Percentiles rank a stretch among this genome's conserved stretches.
Evolutionary conservation across 2,329 filamentous ascomycete species (phyloP).

Genomic region (Cercospora zeae-maydis): DNA sequence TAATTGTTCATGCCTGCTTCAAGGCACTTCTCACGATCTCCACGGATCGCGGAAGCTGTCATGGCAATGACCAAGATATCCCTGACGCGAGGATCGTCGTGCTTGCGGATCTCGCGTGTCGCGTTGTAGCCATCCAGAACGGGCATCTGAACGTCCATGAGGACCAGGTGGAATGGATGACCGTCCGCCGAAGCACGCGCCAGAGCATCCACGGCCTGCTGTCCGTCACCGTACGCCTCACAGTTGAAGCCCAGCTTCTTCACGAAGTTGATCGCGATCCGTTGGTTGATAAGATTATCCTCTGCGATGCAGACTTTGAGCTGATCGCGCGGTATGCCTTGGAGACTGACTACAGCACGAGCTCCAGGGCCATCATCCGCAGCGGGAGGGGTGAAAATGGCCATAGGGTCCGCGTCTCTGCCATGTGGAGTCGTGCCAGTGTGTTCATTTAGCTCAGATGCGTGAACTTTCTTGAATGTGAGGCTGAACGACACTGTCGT

Average conservation of each 20-base stretch:
- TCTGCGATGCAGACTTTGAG: conserved; percentile 90
- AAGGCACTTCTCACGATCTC: conserved; percentile 91
- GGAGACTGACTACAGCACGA: conserved; percentile 58
- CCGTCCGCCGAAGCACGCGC: conserved; percentile 67
- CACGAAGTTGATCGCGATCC: conserved; percentile 88
- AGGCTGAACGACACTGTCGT: conserved; percentile 76
- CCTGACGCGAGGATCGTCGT: conserved; percentile 70
- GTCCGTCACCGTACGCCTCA: conserved; percentile 84
- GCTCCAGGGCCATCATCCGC: conserved; percentile 40
- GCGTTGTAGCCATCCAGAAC: conserved; percentile 90
- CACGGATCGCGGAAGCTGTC: conserved; percentile 92
- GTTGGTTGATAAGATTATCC: conserved; percentile 91
- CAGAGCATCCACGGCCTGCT: conserved; percentile 83
- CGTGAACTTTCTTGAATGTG: conserved; percentile 75
- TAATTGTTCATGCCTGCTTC: conserved; percentile 98
- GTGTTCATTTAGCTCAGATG: conserved; percentile 39
- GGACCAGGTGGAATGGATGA: conserved; percentile 78
- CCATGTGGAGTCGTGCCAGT: conserved; percentile 24
- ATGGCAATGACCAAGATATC: conserved; percentile 92
- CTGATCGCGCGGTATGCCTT: conserved; percentile 68
- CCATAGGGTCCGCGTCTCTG: conserved; percentile 52
- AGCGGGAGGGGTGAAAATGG: conserved; percentile 52
- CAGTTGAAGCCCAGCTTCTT: conserved; percentile 80
- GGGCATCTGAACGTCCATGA: conserved; percentile 98
- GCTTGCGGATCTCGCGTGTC: conserved; percentile 75